Percentiles rank a stretch among this genome's conserved stretches.
Evolutionary conservation across 2,329 filamentous ascomycete genomes (phyloP).

Genomic region (Phaeoacremonium minimum): DNA sequence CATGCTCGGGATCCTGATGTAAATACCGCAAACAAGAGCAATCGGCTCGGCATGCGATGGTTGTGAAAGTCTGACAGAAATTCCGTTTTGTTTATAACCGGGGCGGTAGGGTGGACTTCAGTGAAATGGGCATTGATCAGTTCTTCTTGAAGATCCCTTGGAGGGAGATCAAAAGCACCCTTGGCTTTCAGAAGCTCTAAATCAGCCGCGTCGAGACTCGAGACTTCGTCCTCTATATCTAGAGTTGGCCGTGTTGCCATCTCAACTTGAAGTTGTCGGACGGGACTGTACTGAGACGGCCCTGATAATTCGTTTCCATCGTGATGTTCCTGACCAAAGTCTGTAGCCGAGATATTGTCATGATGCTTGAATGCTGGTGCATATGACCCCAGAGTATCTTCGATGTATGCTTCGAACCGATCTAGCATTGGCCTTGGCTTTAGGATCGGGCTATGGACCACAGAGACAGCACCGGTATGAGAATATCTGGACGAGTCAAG

Average conservation of each 20-base stretch:
- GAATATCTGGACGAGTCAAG: too few species aligned
- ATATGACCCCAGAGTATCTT: conserved; percentile 7
- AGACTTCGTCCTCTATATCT: conserved; percentile 6
- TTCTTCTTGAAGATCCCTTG: conserved; percentile 6
- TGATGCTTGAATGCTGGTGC: conserved; percentile 7
- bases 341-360: background rate
- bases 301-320: background rate
- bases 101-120: conserved; percentile 11
- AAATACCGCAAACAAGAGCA: conserved; percentile 12
- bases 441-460: background rate
- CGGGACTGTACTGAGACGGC: background rate
- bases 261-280: conserved; percentile 4
- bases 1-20: conserved; percentile 9
- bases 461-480: too few species aligned
- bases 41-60: conserved; percentile 6
- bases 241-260: conserved; percentile 7
- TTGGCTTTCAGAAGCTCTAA: conserved; percentile 8
- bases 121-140: conserved; percentile 8
- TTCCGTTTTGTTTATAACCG: conserved; percentile 5
- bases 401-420: conserved; percentile 9
- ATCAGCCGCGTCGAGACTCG: conserved; percentile 9
- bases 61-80: conserved; percentile 9
- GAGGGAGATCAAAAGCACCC: conserved; percentile 10
- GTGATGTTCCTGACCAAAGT: background rate
- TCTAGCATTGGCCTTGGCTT: conserved; percentile 2